Percentiles rank a stretch among this genome's conserved stretches.
Conservation (phyloP, 1,284 basidiomycete species). For the Schizophyllum amplum region DNA sequence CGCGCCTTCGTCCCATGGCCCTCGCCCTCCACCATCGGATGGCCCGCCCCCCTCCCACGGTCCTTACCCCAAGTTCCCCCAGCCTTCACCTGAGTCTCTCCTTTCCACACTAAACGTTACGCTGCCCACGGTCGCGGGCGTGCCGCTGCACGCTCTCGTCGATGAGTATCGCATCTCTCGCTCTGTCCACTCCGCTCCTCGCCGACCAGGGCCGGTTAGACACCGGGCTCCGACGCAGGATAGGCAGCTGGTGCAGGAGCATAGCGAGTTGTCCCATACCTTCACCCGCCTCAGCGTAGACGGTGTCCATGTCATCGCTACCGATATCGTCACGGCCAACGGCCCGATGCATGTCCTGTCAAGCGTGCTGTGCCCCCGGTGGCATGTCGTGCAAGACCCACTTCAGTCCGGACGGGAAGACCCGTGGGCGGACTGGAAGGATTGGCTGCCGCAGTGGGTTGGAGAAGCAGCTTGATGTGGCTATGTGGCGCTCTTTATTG, state of each 20-base stretch:
- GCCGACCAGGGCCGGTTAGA: background rate
- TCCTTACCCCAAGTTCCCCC: background rate
- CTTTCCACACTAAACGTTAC: background rate
- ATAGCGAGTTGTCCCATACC: constrained; percentile 24
- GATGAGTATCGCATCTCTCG: background rate
- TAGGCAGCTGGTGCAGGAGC: constrained; percentile 9
- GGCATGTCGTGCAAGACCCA: constrained; percentile 22
- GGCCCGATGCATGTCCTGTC: constrained; percentile 55
- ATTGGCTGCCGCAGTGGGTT: constrained; percentile 28
- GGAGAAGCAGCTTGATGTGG: constrained; percentile 8
- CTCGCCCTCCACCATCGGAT: background rate
- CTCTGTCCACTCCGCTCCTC: background rate
- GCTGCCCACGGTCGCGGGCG: background rate
- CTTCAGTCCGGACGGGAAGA: constrained; percentile 17
- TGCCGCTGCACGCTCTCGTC: background rate
- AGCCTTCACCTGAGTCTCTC: background rate
- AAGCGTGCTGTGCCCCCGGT: constrained; percentile 42
- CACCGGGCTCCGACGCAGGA: background rate
- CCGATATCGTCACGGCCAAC: constrained; percentile 53
- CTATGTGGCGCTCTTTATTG: background rate
- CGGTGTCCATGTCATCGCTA: constrained; percentile 32
- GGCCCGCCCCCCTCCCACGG: too few species aligned
- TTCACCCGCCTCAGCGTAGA: constrained; percentile 48
- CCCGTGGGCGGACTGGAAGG: constrained; percentile 56
- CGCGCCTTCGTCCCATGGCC: too few species aligned